Evolutionary conservation across 2,329 filamentous ascomycete genomes (phyloP).

Genomic region (Zelopaecilomyces penicillatus): DNA sequence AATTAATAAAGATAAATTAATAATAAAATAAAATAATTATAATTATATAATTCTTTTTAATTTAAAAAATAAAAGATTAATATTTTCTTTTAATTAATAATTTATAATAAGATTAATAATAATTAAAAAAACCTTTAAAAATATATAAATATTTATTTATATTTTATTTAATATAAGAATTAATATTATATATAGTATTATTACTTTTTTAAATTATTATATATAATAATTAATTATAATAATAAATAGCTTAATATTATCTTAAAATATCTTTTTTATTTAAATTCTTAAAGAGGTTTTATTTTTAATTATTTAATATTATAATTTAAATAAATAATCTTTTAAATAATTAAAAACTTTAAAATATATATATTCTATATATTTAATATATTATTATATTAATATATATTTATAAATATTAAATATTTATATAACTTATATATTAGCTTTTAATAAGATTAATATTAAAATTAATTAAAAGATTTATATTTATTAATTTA

Average conservation of each 20-base stretch:
- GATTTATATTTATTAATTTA: too few relatives aligned
- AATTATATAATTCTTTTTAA: background rate
- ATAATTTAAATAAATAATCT: background rate
- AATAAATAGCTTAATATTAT: background rate
- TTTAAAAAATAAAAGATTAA: background rate
- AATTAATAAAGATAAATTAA: background rate
- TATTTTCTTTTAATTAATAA: background rate
- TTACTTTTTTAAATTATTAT: background rate
- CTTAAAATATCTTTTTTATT: background rate
- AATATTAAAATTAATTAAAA: background rate
- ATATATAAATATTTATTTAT: background rate
- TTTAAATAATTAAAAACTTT: background rate
- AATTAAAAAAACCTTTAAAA: background rate
- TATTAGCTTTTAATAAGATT: too few relatives aligned
- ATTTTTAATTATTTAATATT: background rate
- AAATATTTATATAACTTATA: background rate
- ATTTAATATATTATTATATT: background rate
- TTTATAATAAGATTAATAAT: background rate
- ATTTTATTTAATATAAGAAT: background rate
- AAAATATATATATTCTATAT: background rate
- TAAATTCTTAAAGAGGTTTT: too few relatives aligned
- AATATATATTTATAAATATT: background rate
- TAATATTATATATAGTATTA: background rate
- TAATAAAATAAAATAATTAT: background rate
- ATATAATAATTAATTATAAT: background rate